These are phyloP conservation scores for Asterella californica DNA, from an alignment of 225 moss, liverwort and hornwort species.

Conservation along the genomic window DNA sequence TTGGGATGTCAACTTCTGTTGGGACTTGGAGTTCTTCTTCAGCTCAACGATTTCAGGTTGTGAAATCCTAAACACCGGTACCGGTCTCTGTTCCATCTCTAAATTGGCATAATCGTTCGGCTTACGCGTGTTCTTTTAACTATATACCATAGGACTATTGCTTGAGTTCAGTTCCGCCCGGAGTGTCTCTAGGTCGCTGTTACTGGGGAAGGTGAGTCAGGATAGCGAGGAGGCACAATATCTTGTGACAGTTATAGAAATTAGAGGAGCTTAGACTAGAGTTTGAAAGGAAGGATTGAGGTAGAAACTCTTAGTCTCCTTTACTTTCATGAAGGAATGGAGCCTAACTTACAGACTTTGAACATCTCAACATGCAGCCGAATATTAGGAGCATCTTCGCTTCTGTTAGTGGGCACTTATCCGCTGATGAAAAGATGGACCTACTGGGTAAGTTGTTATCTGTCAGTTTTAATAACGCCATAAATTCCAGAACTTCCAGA, in stretches of 20 bases:
- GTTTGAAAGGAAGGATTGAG: background rate
- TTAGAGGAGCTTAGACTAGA: background rate
- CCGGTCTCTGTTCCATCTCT: background rate
- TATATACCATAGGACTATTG: background rate
- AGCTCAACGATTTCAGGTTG: constrained; percentile 87
- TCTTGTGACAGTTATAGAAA: no score
- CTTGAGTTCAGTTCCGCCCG: background rate
- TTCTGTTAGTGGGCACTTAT: constrained; percentile 91
- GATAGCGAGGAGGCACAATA: no score
- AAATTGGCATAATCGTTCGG: background rate
- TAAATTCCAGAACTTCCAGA: background rate
- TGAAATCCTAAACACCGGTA: background rate
- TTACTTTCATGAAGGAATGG: background rate
- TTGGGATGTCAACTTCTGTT: constrained; percentile 78
- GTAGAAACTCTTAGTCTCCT: background rate
- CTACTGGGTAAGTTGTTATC: constrained; percentile 64
- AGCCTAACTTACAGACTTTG: background rate
- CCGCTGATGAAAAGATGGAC: constrained; percentile 99
- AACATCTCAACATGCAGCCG: constrained; percentile 46
- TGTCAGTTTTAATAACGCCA: background rate
- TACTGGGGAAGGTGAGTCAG: no score
- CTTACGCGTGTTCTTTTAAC: background rate
- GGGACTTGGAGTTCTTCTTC: constrained; percentile 80
- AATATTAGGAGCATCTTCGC: constrained; percentile 84
- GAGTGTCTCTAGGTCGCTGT: background rate